These are phyloP conservation scores for Setomelanomma holmii DNA, from an alignment of 2,329 filamentous ascomycete species.

Conservation along the genomic window DNA sequence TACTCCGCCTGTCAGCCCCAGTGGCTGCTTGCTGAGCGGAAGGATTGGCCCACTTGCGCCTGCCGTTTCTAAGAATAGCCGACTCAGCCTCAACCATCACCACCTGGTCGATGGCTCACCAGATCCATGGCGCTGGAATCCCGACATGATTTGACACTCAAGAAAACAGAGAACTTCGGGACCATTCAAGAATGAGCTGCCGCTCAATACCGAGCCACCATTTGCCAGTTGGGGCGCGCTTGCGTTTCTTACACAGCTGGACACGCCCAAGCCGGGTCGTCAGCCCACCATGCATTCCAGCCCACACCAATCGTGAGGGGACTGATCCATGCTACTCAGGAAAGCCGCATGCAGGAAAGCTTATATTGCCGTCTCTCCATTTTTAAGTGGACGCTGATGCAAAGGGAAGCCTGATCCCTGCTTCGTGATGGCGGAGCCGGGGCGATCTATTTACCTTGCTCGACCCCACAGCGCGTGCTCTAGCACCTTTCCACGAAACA, in stretches of 20 bases:
- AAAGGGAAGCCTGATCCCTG: constrained; percentile 8
- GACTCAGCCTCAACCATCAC: constrained; percentile 21
- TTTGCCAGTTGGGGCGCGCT: neutral
- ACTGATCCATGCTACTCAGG: constrained; percentile 1
- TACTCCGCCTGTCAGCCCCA: constrained; percentile 10
- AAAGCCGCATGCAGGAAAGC: constrained; percentile 4
- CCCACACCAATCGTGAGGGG: constrained; percentile 10
- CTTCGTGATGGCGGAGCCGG: constrained; percentile 9
- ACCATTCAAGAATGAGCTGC: neutral
- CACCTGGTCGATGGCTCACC: constrained; percentile 8
- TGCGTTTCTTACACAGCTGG: neutral
- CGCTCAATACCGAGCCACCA: neutral
- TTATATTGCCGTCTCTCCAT: constrained; percentile 7
- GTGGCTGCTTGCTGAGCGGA: constrained; percentile 4
- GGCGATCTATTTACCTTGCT: constrained; percentile 3
- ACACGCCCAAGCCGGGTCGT: neutral
- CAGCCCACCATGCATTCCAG: neutral
- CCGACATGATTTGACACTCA: constrained; percentile 3
- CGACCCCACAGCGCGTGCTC: too few species aligned
- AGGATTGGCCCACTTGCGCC: constrained; percentile 11
- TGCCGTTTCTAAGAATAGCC: constrained; percentile 26
- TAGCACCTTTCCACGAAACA: too few species aligned
- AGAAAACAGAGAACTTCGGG: neutral
- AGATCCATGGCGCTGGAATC: neutral
- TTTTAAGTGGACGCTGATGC: constrained; percentile 7